Conservation (phyloP, 768 basidiomycete species). For the Hygrocybe coccinea region DNA sequence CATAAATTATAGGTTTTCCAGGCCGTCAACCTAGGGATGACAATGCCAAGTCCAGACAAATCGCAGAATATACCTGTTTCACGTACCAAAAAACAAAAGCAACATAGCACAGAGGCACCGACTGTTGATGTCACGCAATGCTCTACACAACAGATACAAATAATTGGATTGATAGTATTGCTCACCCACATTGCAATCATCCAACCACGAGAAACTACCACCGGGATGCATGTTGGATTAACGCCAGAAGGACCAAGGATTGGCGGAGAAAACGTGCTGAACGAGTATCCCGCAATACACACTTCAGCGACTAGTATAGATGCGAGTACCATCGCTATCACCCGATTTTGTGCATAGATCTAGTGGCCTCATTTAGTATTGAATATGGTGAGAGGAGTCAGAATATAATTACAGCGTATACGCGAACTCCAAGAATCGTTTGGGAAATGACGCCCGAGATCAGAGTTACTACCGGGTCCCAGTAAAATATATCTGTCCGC, state of each 20-base stretch:
- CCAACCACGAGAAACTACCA: conserved; percentile 18
- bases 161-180: too few relatives aligned
- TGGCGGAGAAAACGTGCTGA: conserved; percentile 17
- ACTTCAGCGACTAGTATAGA: conserved; percentile 15
- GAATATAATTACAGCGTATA: conserved; percentile 18
- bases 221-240: conserved; percentile 18
- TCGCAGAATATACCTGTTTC: conserved; percentile 5
- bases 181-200: conserved; percentile 23
- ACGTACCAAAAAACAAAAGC: conserved; percentile 10
- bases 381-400: background rate
- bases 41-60: conserved; percentile 2
- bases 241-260: conserved; percentile 11
- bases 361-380: background rate
- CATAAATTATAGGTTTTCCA: background rate
- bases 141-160: background rate
- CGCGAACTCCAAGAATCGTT: conserved; percentile 21
- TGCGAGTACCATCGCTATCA: conserved; percentile 10
- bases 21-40: conserved; percentile 5
- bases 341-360: conserved; percentile 17
- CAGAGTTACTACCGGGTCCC: conserved; percentile 23
- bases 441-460: conserved; percentile 25
- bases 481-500: conserved; percentile 18
- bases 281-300: conserved; percentile 14
- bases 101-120: conserved; percentile 18
- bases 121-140: conserved; percentile 7